Base-by-base conservation (phyloP, 192 early-diverging fungal species). In the Gonapodya sp. region DNA sequence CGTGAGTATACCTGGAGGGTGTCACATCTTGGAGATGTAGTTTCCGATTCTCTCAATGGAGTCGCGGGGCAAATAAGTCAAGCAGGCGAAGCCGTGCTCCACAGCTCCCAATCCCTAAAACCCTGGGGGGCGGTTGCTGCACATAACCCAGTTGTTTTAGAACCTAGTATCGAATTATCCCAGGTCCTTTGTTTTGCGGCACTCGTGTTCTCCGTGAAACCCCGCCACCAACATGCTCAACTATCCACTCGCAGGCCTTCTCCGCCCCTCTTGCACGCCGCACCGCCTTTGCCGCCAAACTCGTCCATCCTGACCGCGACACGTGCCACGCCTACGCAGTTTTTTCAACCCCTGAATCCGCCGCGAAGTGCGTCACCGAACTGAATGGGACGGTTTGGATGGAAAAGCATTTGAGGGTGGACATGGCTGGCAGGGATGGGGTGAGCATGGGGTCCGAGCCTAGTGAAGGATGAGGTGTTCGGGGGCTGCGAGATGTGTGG, bases 271-370 rank as follows among this genome's bases (percentile, higher is more conserved):
- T 94, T 80, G 91, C 94, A 34, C 91, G 95, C 36, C 96, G 95
- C 83, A 84, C 90, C 35, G 95, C 96, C 16, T 96, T 94, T 83
- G 91, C 95, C 73, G 86, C 90, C 1, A 93, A 93, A 81, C 90
- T 94, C 81, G 88, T 99, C 82, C 95, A 99, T 81, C 90, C 92
- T 1, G 88, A 90, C 34, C 92, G 96, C 73, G 93, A 96, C 82
- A 86, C 91, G 16, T 84, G 96, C 80, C 96, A 98, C 81, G 95
- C 94, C 8, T 99, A 98, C 81, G 88, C 97, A 73, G 96, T 98
- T 46, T 99, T 88, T 84, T 84, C 84, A 34, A 86, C 86, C 33
- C 86, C 88, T 78, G 91, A 87, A 1, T 86, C 90, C 0, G 92
- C 90, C 0, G 84, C 83, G 0, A 91, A 92, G 78, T 94, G 93